Percentiles rank a stretch among this genome's conserved stretches.
These are phyloP conservation scores for Paramecium tetraurelia DNA, from an alignment of 73 alveolate species.

Conservation along the genomic window DNA sequence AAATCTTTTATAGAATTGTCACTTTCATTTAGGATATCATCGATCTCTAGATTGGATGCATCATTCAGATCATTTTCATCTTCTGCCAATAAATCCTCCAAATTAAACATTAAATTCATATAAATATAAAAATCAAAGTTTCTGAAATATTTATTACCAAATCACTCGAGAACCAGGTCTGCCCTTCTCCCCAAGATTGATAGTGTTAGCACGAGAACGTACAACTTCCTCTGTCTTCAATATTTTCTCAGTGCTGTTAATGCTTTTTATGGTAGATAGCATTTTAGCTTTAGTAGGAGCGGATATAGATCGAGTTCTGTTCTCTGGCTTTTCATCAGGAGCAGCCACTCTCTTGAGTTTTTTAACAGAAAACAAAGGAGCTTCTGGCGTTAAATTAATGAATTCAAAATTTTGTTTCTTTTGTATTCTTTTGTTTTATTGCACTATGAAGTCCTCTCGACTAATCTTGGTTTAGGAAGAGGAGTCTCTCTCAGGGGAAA, in stretches of 20 bases:
- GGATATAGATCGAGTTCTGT: not conserved
- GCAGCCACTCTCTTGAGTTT: not conserved
- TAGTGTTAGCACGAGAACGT: not conserved
- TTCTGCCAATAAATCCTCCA: not conserved
- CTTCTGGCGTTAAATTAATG: not conserved
- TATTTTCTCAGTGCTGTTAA: not conserved
- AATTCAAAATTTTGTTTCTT: not conserved
- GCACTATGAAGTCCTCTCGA: not conserved
- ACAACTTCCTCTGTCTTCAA: not conserved
- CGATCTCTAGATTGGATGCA: not conserved
- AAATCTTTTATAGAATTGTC: not conserved
- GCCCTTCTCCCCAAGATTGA: not conserved
- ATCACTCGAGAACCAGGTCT: not conserved
- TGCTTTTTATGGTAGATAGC: not conserved
- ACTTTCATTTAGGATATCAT: not conserved
- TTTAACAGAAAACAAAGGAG: not conserved
- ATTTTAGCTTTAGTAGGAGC: not conserved
- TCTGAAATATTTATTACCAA: conserved; percentile 4
- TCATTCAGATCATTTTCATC: not conserved
- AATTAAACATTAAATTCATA: not conserved
- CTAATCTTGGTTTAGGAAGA: not conserved
- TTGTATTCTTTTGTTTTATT: not conserved
- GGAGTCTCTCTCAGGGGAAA: not conserved
- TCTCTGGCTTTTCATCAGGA: not conserved
- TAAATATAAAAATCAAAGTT: not conserved